Evolutionary conservation across 345 rosid genomes (phyloP).

Genomic region (Heritiera fomes): DNA sequence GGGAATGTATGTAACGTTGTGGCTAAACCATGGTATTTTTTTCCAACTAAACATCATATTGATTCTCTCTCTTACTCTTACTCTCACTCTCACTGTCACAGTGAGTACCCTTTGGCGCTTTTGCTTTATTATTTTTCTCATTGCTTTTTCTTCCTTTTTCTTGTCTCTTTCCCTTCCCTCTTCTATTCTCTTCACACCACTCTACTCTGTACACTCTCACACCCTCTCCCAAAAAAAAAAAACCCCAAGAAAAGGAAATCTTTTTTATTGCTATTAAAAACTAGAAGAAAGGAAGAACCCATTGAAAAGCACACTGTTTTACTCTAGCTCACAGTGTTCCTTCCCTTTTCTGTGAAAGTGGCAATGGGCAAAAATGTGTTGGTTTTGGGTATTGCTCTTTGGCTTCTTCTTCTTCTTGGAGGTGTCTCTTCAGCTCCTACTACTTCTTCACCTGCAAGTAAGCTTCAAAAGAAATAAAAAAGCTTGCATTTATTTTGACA

Average conservation of each 20-base stretch:
- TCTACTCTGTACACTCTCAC: background rate
- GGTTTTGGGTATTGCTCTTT: conserved; percentile 42
- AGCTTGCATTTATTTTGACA: conserved; percentile 1
- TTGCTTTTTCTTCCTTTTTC: conserved; percentile 16
- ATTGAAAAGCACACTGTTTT: background rate
- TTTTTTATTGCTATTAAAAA: background rate
- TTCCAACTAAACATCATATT: background rate
- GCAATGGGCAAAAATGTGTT: conserved; percentile 58
- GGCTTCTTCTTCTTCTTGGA: conserved; percentile 55
- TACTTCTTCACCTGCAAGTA: conserved; percentile 83
- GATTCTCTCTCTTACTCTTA: background rate
- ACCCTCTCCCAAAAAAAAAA: background rate
- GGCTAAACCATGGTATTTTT: background rate
- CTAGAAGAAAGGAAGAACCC: background rate
- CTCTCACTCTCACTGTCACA: background rate
- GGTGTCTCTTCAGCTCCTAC: conserved; percentile 63
- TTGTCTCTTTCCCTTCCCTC: conserved; percentile 16
- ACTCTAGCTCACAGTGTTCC: background rate
- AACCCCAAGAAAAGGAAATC: background rate
- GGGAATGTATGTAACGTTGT: conserved; percentile 28
- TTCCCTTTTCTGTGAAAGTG: conserved; percentile 13
- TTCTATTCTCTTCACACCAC: background rate
- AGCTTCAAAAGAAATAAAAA: conserved; percentile 25
- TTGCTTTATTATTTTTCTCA: background rate
- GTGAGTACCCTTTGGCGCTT: conserved; percentile 7